Evolutionary conservation across 2,329 filamentous ascomycete species (phyloP).

Genomic region (Capronia epimyces): DNA sequence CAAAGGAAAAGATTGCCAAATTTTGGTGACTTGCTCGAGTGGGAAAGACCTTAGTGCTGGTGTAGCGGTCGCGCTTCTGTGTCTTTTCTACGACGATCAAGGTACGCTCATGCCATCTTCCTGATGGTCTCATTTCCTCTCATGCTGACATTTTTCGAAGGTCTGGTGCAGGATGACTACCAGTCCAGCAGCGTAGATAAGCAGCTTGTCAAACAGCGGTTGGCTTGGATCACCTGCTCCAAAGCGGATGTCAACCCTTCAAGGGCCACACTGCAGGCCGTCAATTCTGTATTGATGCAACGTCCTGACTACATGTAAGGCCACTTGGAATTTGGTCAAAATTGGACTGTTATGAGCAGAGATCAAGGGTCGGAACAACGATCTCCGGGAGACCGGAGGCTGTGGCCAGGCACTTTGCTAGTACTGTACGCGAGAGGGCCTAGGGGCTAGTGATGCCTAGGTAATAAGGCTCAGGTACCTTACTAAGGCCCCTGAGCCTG

Average conservation of each 20-base stretch:
- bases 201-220: constrained; percentile 64
- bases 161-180: constrained; percentile 11
- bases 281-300: constrained; percentile 82
- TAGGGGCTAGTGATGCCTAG: too few species aligned
- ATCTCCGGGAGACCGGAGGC: too few species aligned
- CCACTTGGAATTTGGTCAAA: not conserved
- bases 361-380: not conserved
- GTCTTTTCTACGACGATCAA: constrained; percentile 62
- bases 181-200: constrained; percentile 56
- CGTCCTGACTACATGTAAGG: constrained; percentile 29
- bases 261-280: constrained; percentile 77
- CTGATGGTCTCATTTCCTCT: not conserved
- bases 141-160: constrained; percentile 2
- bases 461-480: too few species aligned
- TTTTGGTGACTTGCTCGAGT: constrained; percentile 65
- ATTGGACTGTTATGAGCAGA: too few species aligned
- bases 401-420: too few species aligned
- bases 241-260: constrained; percentile 78
- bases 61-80: constrained; percentile 68
- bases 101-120: constrained; percentile 44
- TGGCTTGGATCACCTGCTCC: constrained; percentile 76
- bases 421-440: too few species aligned
- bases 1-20: constrained; percentile 30
- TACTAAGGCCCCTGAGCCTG: not conserved
- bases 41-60: constrained; percentile 79